These are phyloP conservation scores for Globomyces pollinis-pini DNA, from an alignment of 192 early-diverging fungal genomes.

Conservation along the genomic window DNA sequence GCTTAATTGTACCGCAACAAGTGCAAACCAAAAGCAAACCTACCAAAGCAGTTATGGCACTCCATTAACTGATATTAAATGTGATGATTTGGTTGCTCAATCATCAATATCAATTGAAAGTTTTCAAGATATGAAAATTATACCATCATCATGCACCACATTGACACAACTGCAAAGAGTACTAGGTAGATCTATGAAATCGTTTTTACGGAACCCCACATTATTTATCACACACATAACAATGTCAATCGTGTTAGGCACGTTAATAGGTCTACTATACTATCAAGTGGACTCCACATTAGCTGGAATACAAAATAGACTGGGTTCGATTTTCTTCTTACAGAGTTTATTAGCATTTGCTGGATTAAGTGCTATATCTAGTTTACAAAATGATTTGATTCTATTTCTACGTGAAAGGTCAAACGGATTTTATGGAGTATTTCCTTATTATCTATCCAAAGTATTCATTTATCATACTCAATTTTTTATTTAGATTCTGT, in stretches of 20 bases:
- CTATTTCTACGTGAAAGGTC: slow-evolving; percentile 41
- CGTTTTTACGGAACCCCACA: slow-evolving; percentile 37
- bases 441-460: slow-evolving; percentile 47
- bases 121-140: background rate
- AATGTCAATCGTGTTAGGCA: slow-evolving; percentile 45
- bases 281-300: slow-evolving; percentile 46
- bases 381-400: slow-evolving; percentile 34
- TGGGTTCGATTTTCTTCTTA: slow-evolving; percentile 64
- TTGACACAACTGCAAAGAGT: slow-evolving; percentile 44
- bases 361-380: slow-evolving; percentile 52
- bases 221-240: slow-evolving; percentile 49
- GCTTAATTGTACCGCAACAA: slow-evolving; percentile 41
- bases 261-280: slow-evolving; percentile 62
- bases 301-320: slow-evolving; percentile 65
- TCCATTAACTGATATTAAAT: slow-evolving; percentile 4
- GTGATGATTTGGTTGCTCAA: slow-evolving; percentile 8
- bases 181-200: slow-evolving; percentile 35
- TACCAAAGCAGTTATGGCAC: slow-evolving; percentile 20
- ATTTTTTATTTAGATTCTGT: slow-evolving; percentile 27
- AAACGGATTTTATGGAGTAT: slow-evolving; percentile 37
- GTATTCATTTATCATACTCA: no score
- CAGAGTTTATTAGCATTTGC: slow-evolving; percentile 64
- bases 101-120: slow-evolving; percentile 17
- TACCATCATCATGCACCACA: slow-evolving; percentile 12
- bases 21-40: no score